Evolutionary conservation across 2,329 filamentous ascomycete genomes (phyloP).

Genomic region (Paecilomyces fulvus): DNA sequence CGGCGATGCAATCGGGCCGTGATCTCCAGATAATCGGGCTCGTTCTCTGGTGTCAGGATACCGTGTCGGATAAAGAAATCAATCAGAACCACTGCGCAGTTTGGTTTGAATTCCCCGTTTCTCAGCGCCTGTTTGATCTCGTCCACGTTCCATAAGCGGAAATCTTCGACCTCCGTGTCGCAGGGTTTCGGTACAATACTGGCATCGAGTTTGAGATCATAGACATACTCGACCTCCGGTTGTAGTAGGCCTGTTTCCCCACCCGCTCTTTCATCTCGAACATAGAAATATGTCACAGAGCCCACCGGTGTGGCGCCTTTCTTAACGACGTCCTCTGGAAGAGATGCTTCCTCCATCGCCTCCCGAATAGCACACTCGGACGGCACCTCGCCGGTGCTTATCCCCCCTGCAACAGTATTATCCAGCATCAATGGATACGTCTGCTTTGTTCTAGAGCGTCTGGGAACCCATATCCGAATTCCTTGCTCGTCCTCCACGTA

Average conservation of each 20-base stretch:
- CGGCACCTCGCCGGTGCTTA: constrained; percentile 70
- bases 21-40: constrained; percentile 71
- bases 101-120: constrained; percentile 78
- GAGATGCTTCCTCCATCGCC: constrained; percentile 76
- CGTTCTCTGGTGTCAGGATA: constrained; percentile 68
- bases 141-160: constrained; percentile 68
- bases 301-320: constrained; percentile 52
- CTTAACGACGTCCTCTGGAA: constrained; percentile 63
- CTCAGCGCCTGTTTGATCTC: constrained; percentile 63
- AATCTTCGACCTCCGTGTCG: constrained; percentile 83
- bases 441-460: constrained; percentile 65
- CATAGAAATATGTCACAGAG: constrained; percentile 74
- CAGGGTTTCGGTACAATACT: constrained; percentile 65
- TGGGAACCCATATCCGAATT: constrained; percentile 76
- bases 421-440: constrained; percentile 91
- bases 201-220: constrained; percentile 69
- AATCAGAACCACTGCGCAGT: constrained; percentile 73
- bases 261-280: constrained; percentile 65
- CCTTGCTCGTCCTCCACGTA: constrained; percentile 53
- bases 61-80: constrained; percentile 88
- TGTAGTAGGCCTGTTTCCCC: constrained; percentile 77
- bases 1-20: constrained; percentile 64
- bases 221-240: constrained; percentile 86
- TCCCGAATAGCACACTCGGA: constrained; percentile 80
- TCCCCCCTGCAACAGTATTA: constrained; percentile 83